Base-by-base conservation (phyloP, 495 filamentous ascomycete genomes). In the Daldinia vernicosa region DNA sequence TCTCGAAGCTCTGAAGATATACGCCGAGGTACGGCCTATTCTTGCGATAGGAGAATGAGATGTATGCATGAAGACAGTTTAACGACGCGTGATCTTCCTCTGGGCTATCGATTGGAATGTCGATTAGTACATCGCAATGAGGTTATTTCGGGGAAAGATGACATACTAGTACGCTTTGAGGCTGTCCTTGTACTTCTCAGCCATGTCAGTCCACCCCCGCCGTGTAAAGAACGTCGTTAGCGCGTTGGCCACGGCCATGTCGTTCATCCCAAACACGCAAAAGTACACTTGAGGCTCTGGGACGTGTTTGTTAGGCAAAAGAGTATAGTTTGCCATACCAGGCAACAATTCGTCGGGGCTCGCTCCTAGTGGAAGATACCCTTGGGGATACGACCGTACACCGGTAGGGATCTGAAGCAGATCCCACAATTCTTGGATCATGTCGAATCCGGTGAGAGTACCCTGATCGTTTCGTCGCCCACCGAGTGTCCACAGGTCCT, bases 241-340 rank as follows among this genome's bases (percentile, higher is more conserved):
- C 45, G 45, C 45, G 45, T 50, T 17, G 9, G 45, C 45, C 45
- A 50, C 45, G 17, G 45, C 45, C 45, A 50, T 50, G 24, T 50
- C 45, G 9, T 50, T 50, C 45, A 50, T 50, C 2, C 45, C 45
- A 50, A 50, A 50, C 22, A 50, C 45, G 17, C 6, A 50, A 22
- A 50, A 50, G 45, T 50, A 50, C 45, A 50, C 45, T 22, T 50
- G 45, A 6, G 45, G 45, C 24, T 50, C 45, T 12, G 45, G 45
- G 2, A 50, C 17, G 17, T 7, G 17, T 7, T 50, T 50, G 11
- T 50, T 50, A 12, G 45, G 45, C 45, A 50, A 12, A 26, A 50
- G 45, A 22, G 45, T 50, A 50, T 50, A 50, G 45, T 50, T 50
- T 26, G 45, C 45, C 45, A 50, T 50, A 22, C 45, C 24, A 5